These are phyloP conservation scores for Cercophora scortea DNA, from an alignment of 495 filamentous ascomycete genomes.

Conservation along the genomic window DNA sequence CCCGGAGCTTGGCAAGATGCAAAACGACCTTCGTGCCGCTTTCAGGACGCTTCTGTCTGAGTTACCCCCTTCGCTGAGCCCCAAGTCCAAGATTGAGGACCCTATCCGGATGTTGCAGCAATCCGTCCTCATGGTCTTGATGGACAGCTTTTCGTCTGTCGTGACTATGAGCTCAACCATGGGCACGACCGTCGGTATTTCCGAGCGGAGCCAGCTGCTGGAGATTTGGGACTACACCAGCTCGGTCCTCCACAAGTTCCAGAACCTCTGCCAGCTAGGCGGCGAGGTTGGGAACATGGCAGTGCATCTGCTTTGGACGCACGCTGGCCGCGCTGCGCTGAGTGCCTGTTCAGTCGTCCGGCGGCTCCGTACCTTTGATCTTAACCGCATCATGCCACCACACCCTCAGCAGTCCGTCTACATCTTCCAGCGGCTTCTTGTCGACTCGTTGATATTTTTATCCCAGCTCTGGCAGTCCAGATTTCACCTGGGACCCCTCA, in stretches of 20 bases:
- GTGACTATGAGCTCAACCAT: background rate
- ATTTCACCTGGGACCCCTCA: conserved; percentile 9
- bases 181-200: background rate
- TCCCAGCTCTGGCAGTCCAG: conserved; percentile 2
- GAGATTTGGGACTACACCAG: conserved; percentile 13
- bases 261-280: conserved; percentile 2
- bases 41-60: conserved; percentile 1
- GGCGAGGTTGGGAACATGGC: conserved; percentile 1
- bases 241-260: conserved; percentile 14
- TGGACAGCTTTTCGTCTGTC: conserved; percentile 11
- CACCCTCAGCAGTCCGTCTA: conserved; percentile 6
- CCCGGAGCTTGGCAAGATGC: background rate
- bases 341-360: conserved; percentile 6
- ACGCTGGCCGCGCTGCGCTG: conserved; percentile 8
- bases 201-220: conserved; percentile 6
- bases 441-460: background rate
- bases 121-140: conserved; percentile 5
- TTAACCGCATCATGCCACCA: background rate
- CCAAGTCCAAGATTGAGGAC: background rate
- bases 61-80: conserved; percentile 1
- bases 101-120: conserved; percentile 9
- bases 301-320: conserved; percentile 12
- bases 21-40: background rate
- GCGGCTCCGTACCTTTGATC: background rate
- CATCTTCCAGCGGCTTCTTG: conserved; percentile 7